Conservation (phyloP, 257 asterid species). For the Fraxinus cuspidata region DNA sequence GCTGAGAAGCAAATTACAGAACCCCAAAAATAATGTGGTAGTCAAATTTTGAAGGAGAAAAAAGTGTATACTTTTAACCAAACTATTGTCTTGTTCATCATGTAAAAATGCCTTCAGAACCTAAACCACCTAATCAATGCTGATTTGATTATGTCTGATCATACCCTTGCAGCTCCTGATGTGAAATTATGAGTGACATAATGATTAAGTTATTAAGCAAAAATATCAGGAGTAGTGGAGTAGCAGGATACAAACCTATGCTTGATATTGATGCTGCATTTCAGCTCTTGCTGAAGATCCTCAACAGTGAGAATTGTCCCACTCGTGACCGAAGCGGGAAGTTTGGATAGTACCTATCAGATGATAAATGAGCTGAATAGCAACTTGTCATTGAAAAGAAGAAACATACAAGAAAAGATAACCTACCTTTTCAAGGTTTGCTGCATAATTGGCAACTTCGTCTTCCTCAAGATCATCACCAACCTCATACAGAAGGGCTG, state of each 20-base stretch:
- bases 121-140: background rate
- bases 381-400: constrained; percentile 13
- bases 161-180: background rate
- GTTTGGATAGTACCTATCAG: constrained; percentile 72
- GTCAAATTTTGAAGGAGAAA: background rate
- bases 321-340: constrained; percentile 83
- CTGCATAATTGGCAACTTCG: constrained; percentile 81
- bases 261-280: constrained; percentile 73
- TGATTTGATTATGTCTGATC: background rate
- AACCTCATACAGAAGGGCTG: constrained; percentile 88
- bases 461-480: constrained; percentile 96
- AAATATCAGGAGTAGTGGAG: background rate
- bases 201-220: background rate
- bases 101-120: background rate
- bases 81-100: background rate
- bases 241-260: constrained; percentile 66
- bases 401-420: constrained; percentile 2
- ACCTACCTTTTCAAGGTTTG: constrained; percentile 89
- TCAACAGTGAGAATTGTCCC: constrained; percentile 87
- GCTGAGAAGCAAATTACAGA: background rate
- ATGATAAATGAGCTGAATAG: constrained; percentile 24
- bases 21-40: background rate
- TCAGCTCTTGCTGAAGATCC: constrained; percentile 95
- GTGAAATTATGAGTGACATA: background rate
- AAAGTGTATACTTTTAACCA: background rate